Conservation (phyloP, 2,329 filamentous ascomycete genomes). For the Orbilia javanica region DNA sequence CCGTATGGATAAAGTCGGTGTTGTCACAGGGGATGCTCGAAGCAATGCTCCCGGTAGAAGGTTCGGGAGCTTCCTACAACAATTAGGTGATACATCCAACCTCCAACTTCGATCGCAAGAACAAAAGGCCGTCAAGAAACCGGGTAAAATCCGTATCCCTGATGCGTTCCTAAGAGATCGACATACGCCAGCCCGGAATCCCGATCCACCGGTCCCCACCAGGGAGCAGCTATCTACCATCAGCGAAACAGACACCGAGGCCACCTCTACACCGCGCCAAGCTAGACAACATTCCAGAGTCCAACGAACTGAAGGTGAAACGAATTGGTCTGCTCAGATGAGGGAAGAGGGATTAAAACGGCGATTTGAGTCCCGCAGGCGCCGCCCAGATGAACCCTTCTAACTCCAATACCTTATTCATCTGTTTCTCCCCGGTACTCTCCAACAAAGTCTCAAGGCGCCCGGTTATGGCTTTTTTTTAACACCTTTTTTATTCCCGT, state of each 20-base stretch:
- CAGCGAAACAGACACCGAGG: background rate
- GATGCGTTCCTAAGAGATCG: constrained; percentile 16
- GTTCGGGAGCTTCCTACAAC: background rate
- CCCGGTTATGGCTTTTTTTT: background rate
- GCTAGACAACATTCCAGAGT: background rate
- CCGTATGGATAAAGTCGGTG: background rate
- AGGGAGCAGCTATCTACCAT: background rate
- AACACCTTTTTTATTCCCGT: background rate
- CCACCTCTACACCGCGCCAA: background rate
- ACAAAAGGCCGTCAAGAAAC: background rate
- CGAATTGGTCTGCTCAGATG: background rate
- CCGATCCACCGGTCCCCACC: background rate
- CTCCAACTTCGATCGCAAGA: background rate
- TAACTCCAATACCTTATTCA: background rate
- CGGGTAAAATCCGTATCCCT: constrained; percentile 44
- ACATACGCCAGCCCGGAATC: background rate
- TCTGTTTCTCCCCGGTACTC: background rate
- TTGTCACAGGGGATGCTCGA: background rate
- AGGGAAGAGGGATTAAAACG: constrained; percentile 1
- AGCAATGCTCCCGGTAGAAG: background rate
- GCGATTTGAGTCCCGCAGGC: constrained; percentile 2
- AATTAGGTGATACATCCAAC: background rate
- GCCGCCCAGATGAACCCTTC: background rate
- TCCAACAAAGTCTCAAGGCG: background rate
- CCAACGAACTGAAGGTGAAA: background rate